A percentile compares a stretch with the other conserved stretches of the same genome.
Conservation (phyloP, 2,329 filamentous ascomycete genomes). For the Bipolaris sorokiniana region DNA sequence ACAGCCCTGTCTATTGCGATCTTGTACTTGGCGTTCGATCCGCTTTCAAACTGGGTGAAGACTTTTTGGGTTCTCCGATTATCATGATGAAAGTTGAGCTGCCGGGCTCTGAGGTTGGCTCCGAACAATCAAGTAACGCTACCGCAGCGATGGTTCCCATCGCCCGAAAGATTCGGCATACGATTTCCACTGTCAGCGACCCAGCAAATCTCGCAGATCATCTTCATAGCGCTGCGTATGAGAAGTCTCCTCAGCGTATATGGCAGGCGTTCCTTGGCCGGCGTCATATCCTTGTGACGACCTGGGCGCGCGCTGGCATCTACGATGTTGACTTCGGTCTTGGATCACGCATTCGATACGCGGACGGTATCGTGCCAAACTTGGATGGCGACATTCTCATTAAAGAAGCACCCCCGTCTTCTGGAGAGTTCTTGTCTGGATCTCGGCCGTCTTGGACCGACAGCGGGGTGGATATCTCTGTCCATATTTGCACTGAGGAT, state of each 20-base stretch:
- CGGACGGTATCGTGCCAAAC: constrained; percentile 11
- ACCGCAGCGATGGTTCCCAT: neutral
- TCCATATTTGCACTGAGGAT: constrained; percentile 5
- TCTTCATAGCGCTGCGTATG: constrained; percentile 16
- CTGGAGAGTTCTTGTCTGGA: neutral
- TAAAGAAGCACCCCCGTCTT: constrained; percentile 5
- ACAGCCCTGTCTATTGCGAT: constrained; percentile 12
- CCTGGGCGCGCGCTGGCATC: constrained; percentile 16
- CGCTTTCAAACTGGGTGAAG: constrained; percentile 5
- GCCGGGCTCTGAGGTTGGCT: constrained; percentile 4
- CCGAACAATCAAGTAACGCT: neutral
- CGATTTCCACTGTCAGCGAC: constrained; percentile 10
- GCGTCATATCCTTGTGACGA: constrained; percentile 15
- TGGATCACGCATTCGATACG: constrained; percentile 15
- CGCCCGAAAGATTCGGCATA: neutral
- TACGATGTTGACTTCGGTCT: constrained; percentile 15
- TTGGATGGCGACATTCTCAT: constrained; percentile 14
- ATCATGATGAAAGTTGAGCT: constrained; percentile 17
- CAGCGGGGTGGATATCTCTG: constrained; percentile 5
- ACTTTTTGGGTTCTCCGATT: constrained; percentile 13
- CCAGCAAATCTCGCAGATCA: constrained; percentile 8
- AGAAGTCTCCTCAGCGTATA: constrained; percentile 16
- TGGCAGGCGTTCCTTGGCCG: constrained; percentile 18
- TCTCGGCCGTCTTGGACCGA: constrained; percentile 1
- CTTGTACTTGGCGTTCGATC: constrained; percentile 13